Base-by-base conservation (phyloP, 768 basidiomycete genomes). In the Amyloporia xantha region DNA sequence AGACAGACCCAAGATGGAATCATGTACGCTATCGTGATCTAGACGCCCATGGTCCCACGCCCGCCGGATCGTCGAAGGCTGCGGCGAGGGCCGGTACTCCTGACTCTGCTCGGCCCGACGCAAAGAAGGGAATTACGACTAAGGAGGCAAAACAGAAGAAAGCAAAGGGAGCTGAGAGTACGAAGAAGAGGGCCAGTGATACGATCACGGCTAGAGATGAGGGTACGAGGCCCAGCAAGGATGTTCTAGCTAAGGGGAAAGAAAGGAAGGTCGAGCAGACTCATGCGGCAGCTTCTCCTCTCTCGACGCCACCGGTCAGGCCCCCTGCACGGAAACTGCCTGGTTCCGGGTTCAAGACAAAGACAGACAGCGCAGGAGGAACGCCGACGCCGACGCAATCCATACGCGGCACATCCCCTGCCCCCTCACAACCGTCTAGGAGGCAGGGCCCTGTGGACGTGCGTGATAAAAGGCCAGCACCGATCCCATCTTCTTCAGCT, bases 1-100 rank as follows among this genome's bases (percentile, higher is more conserved):
- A 81, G 49, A 72, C 67, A 13, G 81, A 88, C 62, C 70, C 79
- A 4, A 67, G 70, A n/a, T 89, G 86, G 86, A 62, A 70, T 10
- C 72, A 82, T 54, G 72, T 81, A 1, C 63, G 62, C 27, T 71
- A 65, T 40, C 68, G 70, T 5, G 40, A 49, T 9, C 41, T 58
- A 2, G 48, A 47, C 15, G 33, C 30, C 44, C 19, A 20, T 17
- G 17, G 13, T n/a, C 19, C 35, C n/a, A 48, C 41, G 10, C 49
- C 23, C 41, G 43, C 24, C 23, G 47, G 39, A 13, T 28, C 51
- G 27, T 36, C 40, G 15, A 44, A 44, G 35, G 27, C 47, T 17
- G 47, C 10, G 7, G 46, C 46, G 2, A 48, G 47, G 17, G 47
- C 23, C 13, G 36, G n/a, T 17, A 44, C 41, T 9, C 10, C 43